A percentile compares a stretch with the other conserved stretches of the same genome.
These are phyloP conservation scores for Massarina eburnea DNA, from an alignment of 2,329 filamentous ascomycete species.

Conservation along the genomic window DNA sequence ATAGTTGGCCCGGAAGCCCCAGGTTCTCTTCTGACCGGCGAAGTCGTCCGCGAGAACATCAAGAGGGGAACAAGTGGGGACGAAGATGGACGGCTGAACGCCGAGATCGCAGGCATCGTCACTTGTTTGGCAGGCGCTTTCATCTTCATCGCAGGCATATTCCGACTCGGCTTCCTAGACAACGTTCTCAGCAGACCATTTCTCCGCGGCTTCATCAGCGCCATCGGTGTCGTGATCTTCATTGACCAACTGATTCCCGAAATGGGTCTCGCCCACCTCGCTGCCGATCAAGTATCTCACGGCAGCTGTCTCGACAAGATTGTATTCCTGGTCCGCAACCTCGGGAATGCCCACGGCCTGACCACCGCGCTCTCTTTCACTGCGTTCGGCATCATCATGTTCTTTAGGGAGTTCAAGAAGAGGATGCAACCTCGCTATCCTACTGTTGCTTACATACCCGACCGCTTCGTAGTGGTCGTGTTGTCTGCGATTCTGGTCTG, in stretches of 20 bases:
- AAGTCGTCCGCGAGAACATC: conserved; percentile 77
- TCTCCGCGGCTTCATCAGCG: conserved; percentile 91
- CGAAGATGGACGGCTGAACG: conserved; percentile 71
- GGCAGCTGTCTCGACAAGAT: conserved; percentile 87
- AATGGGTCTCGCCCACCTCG: conserved; percentile 70
- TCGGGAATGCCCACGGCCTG: conserved; percentile 67
- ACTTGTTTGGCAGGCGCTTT: conserved; percentile 85
- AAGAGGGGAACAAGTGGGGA: conserved; percentile 66
- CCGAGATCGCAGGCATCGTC: conserved; percentile 82
- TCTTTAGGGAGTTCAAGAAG: conserved; percentile 84
- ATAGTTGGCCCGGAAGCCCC: conserved; percentile 93
- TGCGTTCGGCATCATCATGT: conserved; percentile 86
- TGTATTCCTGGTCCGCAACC: conserved; percentile 71
- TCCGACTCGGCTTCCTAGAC: conserved; percentile 87
- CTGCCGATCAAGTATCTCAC: conserved; percentile 72
- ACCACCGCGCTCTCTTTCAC: conserved; percentile 76
- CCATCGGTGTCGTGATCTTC: conserved; percentile 93
- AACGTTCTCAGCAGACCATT: conserved; percentile 93
- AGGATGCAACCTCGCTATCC: conserved; percentile 77
- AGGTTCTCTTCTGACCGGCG: conserved; percentile 85
- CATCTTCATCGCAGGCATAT: conserved; percentile 83
- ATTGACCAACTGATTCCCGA: conserved; percentile 94
- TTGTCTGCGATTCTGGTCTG: conserved; percentile 79
- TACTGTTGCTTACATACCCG: conserved; percentile 82
- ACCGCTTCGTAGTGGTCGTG: conserved; percentile 87